A percentile compares a stretch with the other conserved stretches of the same genome.
phyloP scores from a whole-genome alignment of 2,329 filamentous ascomycete genomes.

The Teratosphaeria pseudoeucalypti region DNA sequence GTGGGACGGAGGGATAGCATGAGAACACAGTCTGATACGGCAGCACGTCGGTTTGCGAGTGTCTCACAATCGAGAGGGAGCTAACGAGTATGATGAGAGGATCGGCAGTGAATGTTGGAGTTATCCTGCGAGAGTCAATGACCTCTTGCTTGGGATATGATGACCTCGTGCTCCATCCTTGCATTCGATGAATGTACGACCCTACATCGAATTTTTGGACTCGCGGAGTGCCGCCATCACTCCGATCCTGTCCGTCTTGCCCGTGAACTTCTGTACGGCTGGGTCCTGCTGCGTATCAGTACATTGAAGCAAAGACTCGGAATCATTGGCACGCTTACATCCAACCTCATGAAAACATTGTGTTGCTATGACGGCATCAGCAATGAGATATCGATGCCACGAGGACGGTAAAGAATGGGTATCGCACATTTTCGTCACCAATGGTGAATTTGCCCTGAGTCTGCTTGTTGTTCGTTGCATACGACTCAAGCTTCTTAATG shows the following conservation, averaged over 20 bases:
- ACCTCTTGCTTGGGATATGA: not conserved
- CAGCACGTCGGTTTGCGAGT: too few species aligned
- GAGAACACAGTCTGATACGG: too few species aligned
- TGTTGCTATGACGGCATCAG: slow-evolving; percentile 50
- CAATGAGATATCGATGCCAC: not conserved
- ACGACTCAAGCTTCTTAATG: slow-evolving; percentile 66
- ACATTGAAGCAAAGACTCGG: not conserved
- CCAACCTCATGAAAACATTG: slow-evolving; percentile 91
- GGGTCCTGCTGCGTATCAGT: slow-evolving; percentile 48
- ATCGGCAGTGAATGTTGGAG: too few species aligned
- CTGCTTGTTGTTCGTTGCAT: slow-evolving; percentile 68
- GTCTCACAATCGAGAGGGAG: too few species aligned
- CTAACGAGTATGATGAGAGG: too few species aligned
- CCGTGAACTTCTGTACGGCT: slow-evolving; percentile 71
- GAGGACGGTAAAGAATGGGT: not conserved
- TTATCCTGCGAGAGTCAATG: too few species aligned
- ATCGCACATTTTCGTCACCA: slow-evolving; percentile 77
- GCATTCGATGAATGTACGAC: not conserved
- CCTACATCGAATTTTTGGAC: slow-evolving; percentile 62
- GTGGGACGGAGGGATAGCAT: too few species aligned
- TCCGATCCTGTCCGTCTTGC: slow-evolving; percentile 65
- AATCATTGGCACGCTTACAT: slow-evolving; percentile 43
- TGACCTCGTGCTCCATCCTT: not conserved
- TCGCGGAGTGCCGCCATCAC: slow-evolving; percentile 81
- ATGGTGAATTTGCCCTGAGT: slow-evolving; percentile 96